phyloP scores from a whole-genome alignment of 2,329 filamentous ascomycete species.

The Pezicula carpinea region DNA sequence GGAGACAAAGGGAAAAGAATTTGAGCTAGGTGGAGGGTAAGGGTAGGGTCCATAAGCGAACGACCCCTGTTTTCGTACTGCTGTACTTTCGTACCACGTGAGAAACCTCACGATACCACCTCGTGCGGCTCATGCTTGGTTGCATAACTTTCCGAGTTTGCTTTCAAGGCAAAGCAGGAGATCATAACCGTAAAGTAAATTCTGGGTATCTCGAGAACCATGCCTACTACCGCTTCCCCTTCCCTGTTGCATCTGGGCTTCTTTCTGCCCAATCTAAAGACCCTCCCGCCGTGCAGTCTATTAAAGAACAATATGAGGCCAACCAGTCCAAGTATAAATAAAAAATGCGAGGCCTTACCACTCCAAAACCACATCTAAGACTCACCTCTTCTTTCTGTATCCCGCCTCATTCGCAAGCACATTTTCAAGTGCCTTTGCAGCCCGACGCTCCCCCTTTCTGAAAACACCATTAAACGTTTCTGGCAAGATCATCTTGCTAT shows the following conservation, averaged over 20 bases:
- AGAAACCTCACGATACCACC: too few relatives aligned
- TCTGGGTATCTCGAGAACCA: background rate
- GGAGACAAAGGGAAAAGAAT: too few relatives aligned
- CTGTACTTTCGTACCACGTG: too few relatives aligned
- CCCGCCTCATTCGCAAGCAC: conserved; percentile 38
- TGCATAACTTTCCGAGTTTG: too few relatives aligned
- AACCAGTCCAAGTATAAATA: background rate
- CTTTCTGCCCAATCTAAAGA: background rate
- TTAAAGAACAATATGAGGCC: background rate
- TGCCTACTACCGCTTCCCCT: background rate
- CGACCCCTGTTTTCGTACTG: too few relatives aligned
- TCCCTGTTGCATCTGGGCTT: background rate
- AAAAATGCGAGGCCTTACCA: background rate
- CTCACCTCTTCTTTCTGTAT: conserved; percentile 22
- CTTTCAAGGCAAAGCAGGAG: background rate
- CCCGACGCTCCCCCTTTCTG: conserved; percentile 52
- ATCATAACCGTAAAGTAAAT: background rate
- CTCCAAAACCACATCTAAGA: background rate
- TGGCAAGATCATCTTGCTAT: conserved; percentile 61
- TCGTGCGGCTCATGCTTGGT: too few relatives aligned
- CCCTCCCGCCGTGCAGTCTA: background rate
- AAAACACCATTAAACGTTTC: conserved; percentile 58
- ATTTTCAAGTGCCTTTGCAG: conserved; percentile 46
- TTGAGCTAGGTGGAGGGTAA: too few relatives aligned
- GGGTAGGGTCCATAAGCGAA: too few relatives aligned